Conservation (phyloP, 179 eudicot species). For the Vitellaria paradoxa region DNA sequence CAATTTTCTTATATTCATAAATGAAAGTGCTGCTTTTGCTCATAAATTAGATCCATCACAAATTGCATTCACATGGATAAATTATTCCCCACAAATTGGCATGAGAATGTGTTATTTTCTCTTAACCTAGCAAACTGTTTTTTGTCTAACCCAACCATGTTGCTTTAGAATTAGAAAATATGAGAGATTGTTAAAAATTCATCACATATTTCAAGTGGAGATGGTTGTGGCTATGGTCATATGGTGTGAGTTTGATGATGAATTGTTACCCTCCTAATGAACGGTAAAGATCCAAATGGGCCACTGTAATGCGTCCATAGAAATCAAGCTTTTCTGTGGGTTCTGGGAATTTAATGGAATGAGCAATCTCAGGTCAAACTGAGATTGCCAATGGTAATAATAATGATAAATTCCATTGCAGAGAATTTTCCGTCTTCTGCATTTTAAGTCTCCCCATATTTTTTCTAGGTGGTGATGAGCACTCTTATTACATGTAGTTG, state of each 20-base stretch:
- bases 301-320: too few species aligned
- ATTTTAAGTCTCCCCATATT: neutral
- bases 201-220: neutral
- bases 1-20: neutral
- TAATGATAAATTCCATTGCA: neutral
- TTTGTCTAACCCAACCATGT: neutral
- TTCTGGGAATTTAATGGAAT: neutral
- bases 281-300: neutral
- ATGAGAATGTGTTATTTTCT: too few species aligned
- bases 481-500: neutral
- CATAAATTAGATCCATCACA: neutral
- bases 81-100: too few species aligned
- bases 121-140: too few species aligned
- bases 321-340: too few species aligned
- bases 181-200: neutral
- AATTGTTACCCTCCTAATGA: neutral
- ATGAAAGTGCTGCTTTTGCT: neutral
- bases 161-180: too few species aligned
- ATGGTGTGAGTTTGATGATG: neutral
- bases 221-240: slow-evolving; percentile 6
- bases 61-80: neutral
- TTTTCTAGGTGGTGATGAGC: neutral
- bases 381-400: neutral
- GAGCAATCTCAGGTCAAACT: neutral
- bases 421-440: neutral